Percentiles rank a stretch among this genome's conserved stretches.
phyloP scores from a whole-genome alignment of 2,329 filamentous ascomycete genomes.

The Huntiella decipiens region DNA sequence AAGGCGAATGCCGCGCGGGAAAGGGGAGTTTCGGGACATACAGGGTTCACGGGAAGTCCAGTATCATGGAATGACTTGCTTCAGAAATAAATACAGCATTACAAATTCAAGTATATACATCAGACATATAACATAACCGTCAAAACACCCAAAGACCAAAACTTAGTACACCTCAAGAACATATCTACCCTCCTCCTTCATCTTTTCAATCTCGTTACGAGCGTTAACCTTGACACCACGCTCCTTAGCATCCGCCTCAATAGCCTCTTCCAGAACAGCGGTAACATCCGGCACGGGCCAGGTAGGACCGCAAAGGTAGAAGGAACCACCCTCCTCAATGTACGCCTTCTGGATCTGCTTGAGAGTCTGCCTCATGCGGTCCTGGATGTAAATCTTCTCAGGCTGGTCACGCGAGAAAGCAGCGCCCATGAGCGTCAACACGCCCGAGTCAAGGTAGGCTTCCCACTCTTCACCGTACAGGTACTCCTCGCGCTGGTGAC shows the following conservation, averaged over 20 bases:
- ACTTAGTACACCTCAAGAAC: slow-evolving; percentile 86
- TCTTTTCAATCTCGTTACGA: slow-evolving; percentile 80
- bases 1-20: neutral
- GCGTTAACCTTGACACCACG: slow-evolving; percentile 65
- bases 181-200: slow-evolving; percentile 90
- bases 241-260: slow-evolving; percentile 52
- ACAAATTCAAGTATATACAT: neutral
- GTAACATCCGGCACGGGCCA: slow-evolving; percentile 98
- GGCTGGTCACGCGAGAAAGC: slow-evolving; percentile 95
- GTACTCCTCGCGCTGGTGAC: slow-evolving; percentile 96
- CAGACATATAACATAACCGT: neutral
- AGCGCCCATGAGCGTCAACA: slow-evolving; percentile 81
- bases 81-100: neutral
- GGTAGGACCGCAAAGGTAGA: slow-evolving; percentile 94
- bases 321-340: slow-evolving; percentile 69
- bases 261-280: slow-evolving; percentile 80
- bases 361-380: slow-evolving; percentile 83
- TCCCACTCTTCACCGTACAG: slow-evolving; percentile 99
- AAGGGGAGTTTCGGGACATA: slow-evolving; percentile 15
- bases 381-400: slow-evolving; percentile 98
- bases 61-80: slow-evolving; percentile 22
- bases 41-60: slow-evolving; percentile 16
- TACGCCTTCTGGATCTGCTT: slow-evolving; percentile 71
- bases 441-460: slow-evolving; percentile 84
- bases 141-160: neutral